Evolutionary conservation across 352 stramenopile species (phyloP), one percentile per base, ranked within the genome.

Genomic region (Phytophthora lateralis): DNA sequence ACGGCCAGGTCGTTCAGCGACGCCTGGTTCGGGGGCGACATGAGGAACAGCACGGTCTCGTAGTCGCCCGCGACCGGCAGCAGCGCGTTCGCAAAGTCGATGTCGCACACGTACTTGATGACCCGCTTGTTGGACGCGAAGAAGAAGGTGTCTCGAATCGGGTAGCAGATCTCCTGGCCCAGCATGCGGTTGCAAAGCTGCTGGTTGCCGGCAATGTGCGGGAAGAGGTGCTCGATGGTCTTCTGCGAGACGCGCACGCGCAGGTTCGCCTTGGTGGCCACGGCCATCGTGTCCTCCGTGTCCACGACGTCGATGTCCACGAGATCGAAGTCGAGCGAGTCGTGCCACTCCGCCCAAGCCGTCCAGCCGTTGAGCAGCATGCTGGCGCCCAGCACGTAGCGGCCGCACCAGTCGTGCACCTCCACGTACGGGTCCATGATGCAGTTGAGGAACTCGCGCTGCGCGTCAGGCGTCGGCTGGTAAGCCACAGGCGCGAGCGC

Each of bases 81-180:
- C 54, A 83, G 66, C 44, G 61, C 68, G 35, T 48, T 44, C 9
- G 73, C 64, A 32, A 79, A 79, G 60, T 74, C 69, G 37, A 83
- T 56, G 38, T 81, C 69, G 42, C 71, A 79, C 43, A 63, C 60
- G 49, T 79, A 83, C 59, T 81, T 78, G 56, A 79, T 67, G 30
- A 83, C 57, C 26, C 65, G 60, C 12, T 66, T 60, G 9, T 76
- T 73, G 8, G 67, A 64, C 10, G 69, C 66, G 57, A 81, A 83
- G 58, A 69, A 78, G 57, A 81, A 83, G 21, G 69, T 79, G 58
- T 80, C 69, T 20, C 63, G 58, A 26, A 83, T 66, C 34, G 73
- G 38, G 42, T 81, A 81, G 54, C 66, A 66, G 37, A 83, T 69
- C 24, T 83, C 61, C 30, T 73, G 47, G 43, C 69, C 69, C 1